A percentile compares a stretch with the other conserved stretches of the same genome.
phyloP scores from a whole-genome alignment of 345 rosid genomes.

The Sonneratia caseolaris region DNA sequence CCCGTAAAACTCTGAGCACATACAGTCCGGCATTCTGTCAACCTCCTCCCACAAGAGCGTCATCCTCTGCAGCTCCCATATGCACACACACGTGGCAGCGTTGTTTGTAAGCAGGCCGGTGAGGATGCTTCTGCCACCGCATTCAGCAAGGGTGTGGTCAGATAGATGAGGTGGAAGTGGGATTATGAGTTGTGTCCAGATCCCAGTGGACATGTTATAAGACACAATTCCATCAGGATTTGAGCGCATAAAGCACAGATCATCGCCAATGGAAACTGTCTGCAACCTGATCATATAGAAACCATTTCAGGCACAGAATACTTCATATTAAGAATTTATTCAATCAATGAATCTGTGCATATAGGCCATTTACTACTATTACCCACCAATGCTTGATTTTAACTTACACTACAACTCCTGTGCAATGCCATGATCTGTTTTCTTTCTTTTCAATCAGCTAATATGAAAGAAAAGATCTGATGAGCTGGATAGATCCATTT shows the following conservation, averaged over 20 bases:
- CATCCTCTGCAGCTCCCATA: constrained; percentile 99
- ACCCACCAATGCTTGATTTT: no score
- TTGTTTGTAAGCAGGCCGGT: constrained; percentile 88
- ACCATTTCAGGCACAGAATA: neutral
- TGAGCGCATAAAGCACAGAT: constrained; percentile 78
- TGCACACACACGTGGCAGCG: constrained; percentile 95
- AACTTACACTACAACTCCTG: no score
- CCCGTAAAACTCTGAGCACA: constrained; percentile 99
- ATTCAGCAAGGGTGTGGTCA: constrained; percentile 82
- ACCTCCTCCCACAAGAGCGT: constrained; percentile 99
- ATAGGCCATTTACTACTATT: no score
- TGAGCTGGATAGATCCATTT: no score
- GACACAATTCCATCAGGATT: constrained; percentile 91
- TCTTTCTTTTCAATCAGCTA: no score
- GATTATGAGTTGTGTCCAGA: constrained; percentile 66
- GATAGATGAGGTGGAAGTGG: constrained; percentile 71
- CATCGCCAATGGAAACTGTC: constrained; percentile 51
- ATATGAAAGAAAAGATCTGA: no score
- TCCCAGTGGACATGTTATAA: constrained; percentile 58
- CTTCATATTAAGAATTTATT: neutral
- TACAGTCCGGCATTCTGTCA: constrained; percentile 99
- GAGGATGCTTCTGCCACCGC: constrained; percentile 68
- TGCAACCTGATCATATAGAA: constrained; percentile 43
- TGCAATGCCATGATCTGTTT: no score
- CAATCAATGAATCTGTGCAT: no score